Evolutionary conservation across 2,329 filamentous ascomycete species (phyloP).

Genomic region (Aspergillus caelatus): DNA sequence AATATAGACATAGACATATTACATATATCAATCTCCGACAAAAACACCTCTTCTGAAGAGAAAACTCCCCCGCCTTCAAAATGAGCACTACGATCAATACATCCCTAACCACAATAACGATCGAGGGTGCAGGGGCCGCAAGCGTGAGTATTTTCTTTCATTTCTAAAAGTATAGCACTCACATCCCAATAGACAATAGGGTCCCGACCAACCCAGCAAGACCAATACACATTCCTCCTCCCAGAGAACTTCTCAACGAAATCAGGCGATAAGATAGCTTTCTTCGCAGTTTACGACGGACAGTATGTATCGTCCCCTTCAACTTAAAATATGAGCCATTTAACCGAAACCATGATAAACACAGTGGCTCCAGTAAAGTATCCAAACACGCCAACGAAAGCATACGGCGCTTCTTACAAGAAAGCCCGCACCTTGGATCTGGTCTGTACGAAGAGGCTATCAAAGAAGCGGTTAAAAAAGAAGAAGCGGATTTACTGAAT

Average conservation of each 20-base stretch:
- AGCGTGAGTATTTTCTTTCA: neutral
- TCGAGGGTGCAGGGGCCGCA: neutral
- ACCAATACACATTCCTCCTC: conserved; percentile 4
- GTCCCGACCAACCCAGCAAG: conserved; percentile 13
- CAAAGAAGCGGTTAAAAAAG: conserved; percentile 2
- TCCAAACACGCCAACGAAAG: conserved; percentile 6
- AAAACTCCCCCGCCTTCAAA: neutral
- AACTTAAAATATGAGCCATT: neutral
- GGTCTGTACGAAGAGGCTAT: conserved; percentile 11
- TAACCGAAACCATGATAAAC: neutral
- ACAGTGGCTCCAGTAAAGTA: conserved; percentile 9
- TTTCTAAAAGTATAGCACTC: neutral
- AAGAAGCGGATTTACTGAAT: conserved; percentile 5
- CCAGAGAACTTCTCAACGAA: neutral
- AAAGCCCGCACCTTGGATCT: neutral
- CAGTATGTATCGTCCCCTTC: conserved; percentile 3
- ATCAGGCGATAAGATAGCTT: neutral
- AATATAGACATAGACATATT: neutral
- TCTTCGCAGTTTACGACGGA: conserved; percentile 16
- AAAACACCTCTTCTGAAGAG: neutral
- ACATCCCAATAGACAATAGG: neutral
- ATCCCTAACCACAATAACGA: neutral
- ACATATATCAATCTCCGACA: neutral
- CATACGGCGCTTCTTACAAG: neutral
- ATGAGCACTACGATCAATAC: neutral